Conservation (phyloP, 441 rosid species). For the Adansonia madagascariensis region DNA sequence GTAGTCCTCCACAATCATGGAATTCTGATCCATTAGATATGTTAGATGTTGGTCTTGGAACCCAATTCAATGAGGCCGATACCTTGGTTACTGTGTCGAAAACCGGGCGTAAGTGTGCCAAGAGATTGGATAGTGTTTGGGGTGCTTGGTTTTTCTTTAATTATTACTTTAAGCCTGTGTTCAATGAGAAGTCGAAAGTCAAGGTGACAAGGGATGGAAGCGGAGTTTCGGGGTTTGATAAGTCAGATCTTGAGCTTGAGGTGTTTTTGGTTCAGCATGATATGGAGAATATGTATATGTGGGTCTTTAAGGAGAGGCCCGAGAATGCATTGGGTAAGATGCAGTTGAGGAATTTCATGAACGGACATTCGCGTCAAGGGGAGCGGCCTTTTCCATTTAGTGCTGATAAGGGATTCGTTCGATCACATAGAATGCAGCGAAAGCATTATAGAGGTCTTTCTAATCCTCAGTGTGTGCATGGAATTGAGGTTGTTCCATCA, state of each 20-base stretch:
- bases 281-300: conserved; percentile 83
- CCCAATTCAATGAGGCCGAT: conserved; percentile 58
- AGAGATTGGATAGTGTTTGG: conserved; percentile 69
- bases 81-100: conserved; percentile 52
- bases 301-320: conserved; percentile 72
- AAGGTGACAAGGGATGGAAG: conserved; percentile 55
- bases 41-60: conserved; percentile 61
- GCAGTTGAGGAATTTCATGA: conserved; percentile 76
- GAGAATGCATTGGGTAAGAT: conserved; percentile 74
- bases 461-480: conserved; percentile 76
- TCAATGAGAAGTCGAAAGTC: conserved; percentile 65
- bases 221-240: conserved; percentile 64
- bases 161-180: conserved; percentile 66
- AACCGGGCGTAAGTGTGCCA: conserved; percentile 57
- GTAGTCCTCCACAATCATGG: conserved; percentile 60
- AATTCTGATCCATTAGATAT: conserved; percentile 54
- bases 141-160: conserved; percentile 82
- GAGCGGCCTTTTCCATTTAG: conserved; percentile 70
- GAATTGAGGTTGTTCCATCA: conserved; percentile 57
- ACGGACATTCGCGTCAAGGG: conserved; percentile 73
- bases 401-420: conserved; percentile 64
- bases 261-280: conserved; percentile 73
- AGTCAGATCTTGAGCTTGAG: conserved; percentile 61
- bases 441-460: conserved; percentile 74
- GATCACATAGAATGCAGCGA: conserved; percentile 80